Base-by-base conservation (phyloP, 2,329 filamentous ascomycete species). In the Cladosporium sp. region DNA sequence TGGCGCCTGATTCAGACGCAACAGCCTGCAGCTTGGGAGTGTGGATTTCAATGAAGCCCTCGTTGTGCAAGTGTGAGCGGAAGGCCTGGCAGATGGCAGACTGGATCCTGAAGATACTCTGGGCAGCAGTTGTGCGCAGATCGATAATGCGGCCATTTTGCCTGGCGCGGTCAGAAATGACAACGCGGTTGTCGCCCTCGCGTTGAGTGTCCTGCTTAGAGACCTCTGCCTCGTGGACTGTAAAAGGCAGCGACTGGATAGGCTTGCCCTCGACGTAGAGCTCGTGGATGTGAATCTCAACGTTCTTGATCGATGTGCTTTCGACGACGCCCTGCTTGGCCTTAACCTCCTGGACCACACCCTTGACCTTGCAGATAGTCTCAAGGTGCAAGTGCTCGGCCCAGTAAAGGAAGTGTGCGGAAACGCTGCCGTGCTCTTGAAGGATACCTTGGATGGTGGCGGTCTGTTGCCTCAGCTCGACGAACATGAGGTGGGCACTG, bases 21-120 rank as follows among this genome's bases (percentile, higher is more conserved):
- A 91, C 89, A 1, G 92, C 92, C 81, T 96, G 92, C 52, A 97
- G 83, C 80, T 97, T 97, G 2, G 93, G 93, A 0, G 92, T 96
- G 76, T 97, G 92, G 67, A 97, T 97, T 78, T 97, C 93, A 67
- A 96, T 90, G 76, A 97, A 97, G 18, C 88, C 90, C 69, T 90
- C 83, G 2, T 85, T 83, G 71, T 94, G 90, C 0, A 97, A 85
- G 2, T 90, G 88, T 11, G 85, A 79, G 59, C 93, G 90, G 84
- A 97, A 97, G 30, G 91, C 84, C 72, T 90, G 90, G 72, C 90
- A 89, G 65, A 97, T 87, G 30, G 88, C 89, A 4, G 92, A 90
- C 71, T 95, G 92, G 59, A 97, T 88, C 67, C 92, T 90, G 84
- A 97, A 96, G 69, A 97, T 90, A 38, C 90, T 88, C 77, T 97